Conservation (phyloP, 2,329 filamentous ascomycete species). For the Colletotrichum orchidophilum region DNA sequence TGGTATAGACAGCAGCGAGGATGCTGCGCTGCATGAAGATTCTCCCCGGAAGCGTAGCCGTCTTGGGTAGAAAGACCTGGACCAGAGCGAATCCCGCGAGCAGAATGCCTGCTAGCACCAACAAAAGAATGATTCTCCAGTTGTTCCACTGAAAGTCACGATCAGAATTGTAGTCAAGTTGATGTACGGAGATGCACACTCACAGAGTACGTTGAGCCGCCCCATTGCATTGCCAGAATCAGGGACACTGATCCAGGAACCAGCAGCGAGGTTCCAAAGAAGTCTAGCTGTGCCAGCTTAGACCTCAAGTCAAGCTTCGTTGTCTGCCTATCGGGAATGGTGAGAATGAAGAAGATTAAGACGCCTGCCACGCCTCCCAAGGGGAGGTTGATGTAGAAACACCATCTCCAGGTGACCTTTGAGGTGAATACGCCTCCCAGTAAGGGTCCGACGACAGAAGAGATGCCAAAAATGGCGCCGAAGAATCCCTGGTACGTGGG, state of each 20-base stretch:
- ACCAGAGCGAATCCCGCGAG: slow-evolving; percentile 54
- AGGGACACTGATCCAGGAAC: slow-evolving; percentile 49
- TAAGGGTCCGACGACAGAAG: slow-evolving; percentile 41
- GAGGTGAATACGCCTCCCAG: slow-evolving; percentile 41
- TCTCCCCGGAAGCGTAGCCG: slow-evolving; percentile 53
- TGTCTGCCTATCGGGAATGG: slow-evolving; percentile 22
- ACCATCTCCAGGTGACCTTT: slow-evolving; percentile 47
- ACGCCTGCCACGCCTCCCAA: slow-evolving; percentile 40
- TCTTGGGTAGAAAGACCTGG: slow-evolving; percentile 46
- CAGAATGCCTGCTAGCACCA: slow-evolving; percentile 57
- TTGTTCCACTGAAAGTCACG: slow-evolving; percentile 47
- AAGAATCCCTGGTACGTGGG: slow-evolving; percentile 43
- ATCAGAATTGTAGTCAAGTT: not conserved
- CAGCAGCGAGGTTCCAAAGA: slow-evolving; percentile 19
- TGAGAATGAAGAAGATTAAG: slow-evolving; percentile 38
- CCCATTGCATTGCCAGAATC: slow-evolving; percentile 59
- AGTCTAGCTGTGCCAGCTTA: slow-evolving; percentile 41
- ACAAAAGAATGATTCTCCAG: slow-evolving; percentile 53
- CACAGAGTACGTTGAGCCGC: slow-evolving; percentile 43
- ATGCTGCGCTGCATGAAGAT: slow-evolving; percentile 52
- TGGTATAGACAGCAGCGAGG: slow-evolving; percentile 54
- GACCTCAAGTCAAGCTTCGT: slow-evolving; percentile 34
- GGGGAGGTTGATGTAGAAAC: slow-evolving; percentile 48
- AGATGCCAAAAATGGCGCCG: slow-evolving; percentile 52
- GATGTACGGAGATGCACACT: not conserved